Evolutionary conservation across 2,329 filamentous ascomycete genomes (phyloP), one percentile per base, ranked within the genome.

Genomic region (Apiospora arundinis): DNA sequence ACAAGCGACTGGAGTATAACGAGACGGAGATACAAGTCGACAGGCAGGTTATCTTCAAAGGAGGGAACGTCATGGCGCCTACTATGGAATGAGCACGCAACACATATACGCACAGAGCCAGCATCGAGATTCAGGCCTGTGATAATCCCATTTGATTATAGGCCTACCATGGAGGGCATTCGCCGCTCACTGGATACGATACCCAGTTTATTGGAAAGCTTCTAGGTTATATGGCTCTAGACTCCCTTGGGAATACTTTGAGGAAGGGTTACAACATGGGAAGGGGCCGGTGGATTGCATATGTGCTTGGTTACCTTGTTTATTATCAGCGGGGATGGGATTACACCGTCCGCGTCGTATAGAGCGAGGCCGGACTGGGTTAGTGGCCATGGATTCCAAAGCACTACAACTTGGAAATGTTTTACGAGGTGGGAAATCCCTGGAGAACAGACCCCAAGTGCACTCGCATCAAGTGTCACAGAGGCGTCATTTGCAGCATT

Each of bases 1-100:
- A 95, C 89, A 98, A 98, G 84, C 89, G 96, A 68, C 85, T 97
- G 21, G 95, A 98, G 79, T 85, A 88, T 74, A 90, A 89, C 56
- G 85, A 90, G 49, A 84, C 82, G 23, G 82, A 85, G 56, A 82
- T 80, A 72, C 86, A 85, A 46, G 81, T 92, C 67, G 91, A 93
- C 75, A 85, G 91, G 77, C 89, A 92, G 79, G 87, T 92, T 67
- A 88, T 93, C 70, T 90, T 93, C 60, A 89, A 92, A 66, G 88
- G 85, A 0, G 91, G 91, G 16, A 86, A 82, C 44, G 81, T 81
- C 23, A 71, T 80, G n/a, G 67, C 75, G 4, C 75, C 77, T 12
- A 40, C 67, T 11, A 48, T 48, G 52, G 70, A 66, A 60, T 46
- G 46, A 60, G 67, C 21, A 37, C 14, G 14, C 8, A 63, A 16